Evolutionary conservation across 495 filamentous ascomycete genomes (phyloP).

Genomic region (Chaetomium tenue): DNA sequence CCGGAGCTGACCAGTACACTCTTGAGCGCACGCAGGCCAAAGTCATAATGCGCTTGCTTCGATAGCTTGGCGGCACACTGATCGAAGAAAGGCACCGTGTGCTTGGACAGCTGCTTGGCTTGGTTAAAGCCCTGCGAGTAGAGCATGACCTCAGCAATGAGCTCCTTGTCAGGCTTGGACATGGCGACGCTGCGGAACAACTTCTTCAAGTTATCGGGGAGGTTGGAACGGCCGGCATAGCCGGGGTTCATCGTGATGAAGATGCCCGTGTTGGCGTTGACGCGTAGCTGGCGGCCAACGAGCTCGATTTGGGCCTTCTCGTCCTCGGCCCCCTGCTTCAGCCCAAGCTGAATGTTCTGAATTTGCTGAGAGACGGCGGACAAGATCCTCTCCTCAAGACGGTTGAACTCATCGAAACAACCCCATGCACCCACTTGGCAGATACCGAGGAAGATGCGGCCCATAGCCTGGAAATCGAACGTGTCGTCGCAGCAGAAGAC

Average conservation of each 20-base stretch:
- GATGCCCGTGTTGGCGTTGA: slow-evolving; percentile 91
- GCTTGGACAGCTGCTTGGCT: slow-evolving; percentile 86
- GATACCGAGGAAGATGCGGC: slow-evolving; percentile 97
- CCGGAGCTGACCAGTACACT: slow-evolving; percentile 97
- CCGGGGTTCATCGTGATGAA: slow-evolving; percentile 99
- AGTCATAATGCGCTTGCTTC: slow-evolving; percentile 98
- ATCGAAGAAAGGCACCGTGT: slow-evolving; percentile 97
- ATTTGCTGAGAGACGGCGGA: slow-evolving; percentile 98
- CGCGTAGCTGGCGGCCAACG: slow-evolving; percentile 79
- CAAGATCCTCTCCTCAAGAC: slow-evolving; percentile 92
- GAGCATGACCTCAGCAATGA: slow-evolving; percentile 99
- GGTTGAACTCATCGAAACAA: slow-evolving; percentile 99
- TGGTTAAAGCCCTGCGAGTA: slow-evolving; percentile 98
- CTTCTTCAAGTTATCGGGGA: slow-evolving; percentile 99
- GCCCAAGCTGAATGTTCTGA: slow-evolving; percentile 95
- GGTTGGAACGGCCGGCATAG: slow-evolving; percentile 94
- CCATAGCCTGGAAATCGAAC: slow-evolving; percentile 99
- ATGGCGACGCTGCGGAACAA: slow-evolving; percentile 98
- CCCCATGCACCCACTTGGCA: slow-evolving; percentile 99
- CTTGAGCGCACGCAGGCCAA: slow-evolving; percentile 94
- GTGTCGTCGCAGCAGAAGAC: slow-evolving; percentile 99
- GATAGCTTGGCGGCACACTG: slow-evolving; percentile 74
- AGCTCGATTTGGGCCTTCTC: slow-evolving; percentile 86
- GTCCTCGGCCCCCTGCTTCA: slow-evolving; percentile 75
- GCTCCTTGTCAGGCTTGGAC: slow-evolving; percentile 99